Base-by-base conservation (phyloP, 2,329 filamentous ascomycete species). In the Phyllosticta capitalensis region DNA sequence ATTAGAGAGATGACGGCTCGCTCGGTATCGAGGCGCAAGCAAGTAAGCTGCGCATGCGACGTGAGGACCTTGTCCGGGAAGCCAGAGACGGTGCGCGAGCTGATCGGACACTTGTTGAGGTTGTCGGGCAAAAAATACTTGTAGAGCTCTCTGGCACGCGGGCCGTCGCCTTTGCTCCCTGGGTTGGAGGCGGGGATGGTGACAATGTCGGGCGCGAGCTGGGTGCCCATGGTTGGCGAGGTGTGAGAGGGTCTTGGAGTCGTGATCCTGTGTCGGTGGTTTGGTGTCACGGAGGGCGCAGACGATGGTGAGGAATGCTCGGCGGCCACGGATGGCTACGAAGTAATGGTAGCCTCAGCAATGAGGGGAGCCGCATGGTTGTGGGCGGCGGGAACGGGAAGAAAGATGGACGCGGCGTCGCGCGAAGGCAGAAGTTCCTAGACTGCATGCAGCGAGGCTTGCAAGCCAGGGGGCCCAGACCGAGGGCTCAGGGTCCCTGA, bases 1-100 rank as follows among this genome's bases (percentile, higher is more conserved):
- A 81, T 76, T 10, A 81, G 69, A 61, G 74, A 77, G 57, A 76
- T 66, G 64, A 75, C 68, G 24, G 67, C 68, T 10, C 74, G 67
- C 22, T 69, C 66, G 2, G 68, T 67, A 30, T 71, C 63, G 6
- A 76, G 65, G 9, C 73, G 68, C 60, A 72, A 68, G 56, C 72
- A 68, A 3, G 69, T 69, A 6, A 75, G 67, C 58, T 76, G 72
- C 9, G 67, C 66, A 61, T 70, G 69, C 6, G 71, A 68, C 7
- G 67, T 69, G 14, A 74, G 65, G 21, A 69, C 67, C 20, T 68
- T 68, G 60, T 75, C 72, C 4, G 61, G 54, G 30, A 57, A 45
- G 20, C 62, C 14, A 12, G 59, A 59, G 28, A 28, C 33, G 5
- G 21, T 14, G 21, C 22, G 49, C 19, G 24, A 48, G 7, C 54